Evolutionary conservation across 345 rosid genomes (phyloP).

Genomic region (Citrus trifoliata): DNA sequence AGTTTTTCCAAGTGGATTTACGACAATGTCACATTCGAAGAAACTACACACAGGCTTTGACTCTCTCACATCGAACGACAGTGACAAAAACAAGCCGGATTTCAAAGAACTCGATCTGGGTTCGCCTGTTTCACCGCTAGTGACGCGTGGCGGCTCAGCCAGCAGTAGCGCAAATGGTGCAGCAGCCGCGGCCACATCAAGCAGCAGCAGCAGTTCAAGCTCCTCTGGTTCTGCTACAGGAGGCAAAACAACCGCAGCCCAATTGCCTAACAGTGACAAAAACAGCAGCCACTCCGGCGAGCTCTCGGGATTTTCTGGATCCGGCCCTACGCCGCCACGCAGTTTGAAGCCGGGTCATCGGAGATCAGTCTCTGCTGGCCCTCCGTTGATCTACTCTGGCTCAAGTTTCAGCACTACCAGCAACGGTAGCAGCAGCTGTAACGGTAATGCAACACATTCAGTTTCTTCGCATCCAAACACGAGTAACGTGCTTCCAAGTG

Average conservation of each 20-base stretch:
- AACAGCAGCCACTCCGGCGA: conserved; percentile 60
- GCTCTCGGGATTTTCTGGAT: conserved; percentile 35
- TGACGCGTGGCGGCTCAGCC: conserved; percentile 29
- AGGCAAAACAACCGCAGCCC: conserved; percentile 16
- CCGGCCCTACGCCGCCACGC: conserved; percentile 24
- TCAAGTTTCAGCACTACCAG: conserved; percentile 36
- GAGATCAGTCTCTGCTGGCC: conserved; percentile 78
- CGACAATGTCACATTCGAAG: conserved; percentile 47
- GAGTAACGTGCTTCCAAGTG: conserved; percentile 48
- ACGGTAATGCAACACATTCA: conserved; percentile 27
- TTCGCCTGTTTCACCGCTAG: conserved; percentile 82
- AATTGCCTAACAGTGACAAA: conserved; percentile 21
- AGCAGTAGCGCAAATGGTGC: conserved; percentile 5
- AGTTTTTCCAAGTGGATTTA: background rate
- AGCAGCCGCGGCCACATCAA: conserved; percentile 16
- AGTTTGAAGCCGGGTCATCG: conserved; percentile 51
- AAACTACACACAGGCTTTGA: conserved; percentile 37
- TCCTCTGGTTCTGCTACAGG: conserved; percentile 59
- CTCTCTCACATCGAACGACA: conserved; percentile 37
- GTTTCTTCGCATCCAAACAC: conserved; percentile 33
- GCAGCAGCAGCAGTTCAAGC: conserved; percentile 47
- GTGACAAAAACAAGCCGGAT: conserved; percentile 71
- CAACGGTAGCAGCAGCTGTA: conserved; percentile 16
- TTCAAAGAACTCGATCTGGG: conserved; percentile 81
- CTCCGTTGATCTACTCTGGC: conserved; percentile 73